These are phyloP conservation scores for Akanthomyces uredinophilus DNA, from an alignment of 2,329 filamentous ascomycete genomes.

Conservation along the genomic window DNA sequence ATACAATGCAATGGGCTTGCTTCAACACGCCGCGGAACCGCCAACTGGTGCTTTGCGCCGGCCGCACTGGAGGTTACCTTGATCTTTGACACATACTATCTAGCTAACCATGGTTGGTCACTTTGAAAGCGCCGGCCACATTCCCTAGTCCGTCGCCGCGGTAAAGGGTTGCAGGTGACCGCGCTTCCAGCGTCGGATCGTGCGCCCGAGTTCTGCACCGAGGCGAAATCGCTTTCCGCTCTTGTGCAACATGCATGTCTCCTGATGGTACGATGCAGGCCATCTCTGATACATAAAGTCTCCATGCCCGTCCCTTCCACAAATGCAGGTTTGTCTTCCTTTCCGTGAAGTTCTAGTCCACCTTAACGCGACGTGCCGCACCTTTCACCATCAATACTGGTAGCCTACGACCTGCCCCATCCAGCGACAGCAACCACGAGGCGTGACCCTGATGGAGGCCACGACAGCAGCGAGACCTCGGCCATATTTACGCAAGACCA, in stretches of 20 bases:
- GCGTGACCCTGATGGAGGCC: background rate
- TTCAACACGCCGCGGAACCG: background rate
- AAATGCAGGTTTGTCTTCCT: background rate
- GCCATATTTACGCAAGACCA: background rate
- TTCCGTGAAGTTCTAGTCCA: too few relatives aligned
- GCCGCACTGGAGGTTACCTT: background rate
- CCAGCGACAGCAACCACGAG: too few relatives aligned
- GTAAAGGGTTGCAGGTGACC: background rate
- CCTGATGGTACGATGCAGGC: background rate
- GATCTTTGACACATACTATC: background rate
- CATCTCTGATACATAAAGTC: background rate
- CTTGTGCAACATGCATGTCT: background rate
- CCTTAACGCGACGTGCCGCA: too few relatives aligned
- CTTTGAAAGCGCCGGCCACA: background rate
- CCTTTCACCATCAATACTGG: too few relatives aligned
- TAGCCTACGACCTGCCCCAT: too few relatives aligned
- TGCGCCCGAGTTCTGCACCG: background rate
- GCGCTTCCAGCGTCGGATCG: background rate
- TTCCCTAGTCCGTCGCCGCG: background rate
- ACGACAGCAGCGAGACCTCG: background rate
- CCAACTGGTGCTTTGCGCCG: background rate
- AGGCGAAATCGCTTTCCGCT: background rate
- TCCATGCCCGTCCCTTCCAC: background rate
- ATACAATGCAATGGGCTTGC: background rate
- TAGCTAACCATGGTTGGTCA: too few relatives aligned